Base-by-base conservation (phyloP, 1,284 basidiomycete species). In the Coriolopsis trogii region DNA sequence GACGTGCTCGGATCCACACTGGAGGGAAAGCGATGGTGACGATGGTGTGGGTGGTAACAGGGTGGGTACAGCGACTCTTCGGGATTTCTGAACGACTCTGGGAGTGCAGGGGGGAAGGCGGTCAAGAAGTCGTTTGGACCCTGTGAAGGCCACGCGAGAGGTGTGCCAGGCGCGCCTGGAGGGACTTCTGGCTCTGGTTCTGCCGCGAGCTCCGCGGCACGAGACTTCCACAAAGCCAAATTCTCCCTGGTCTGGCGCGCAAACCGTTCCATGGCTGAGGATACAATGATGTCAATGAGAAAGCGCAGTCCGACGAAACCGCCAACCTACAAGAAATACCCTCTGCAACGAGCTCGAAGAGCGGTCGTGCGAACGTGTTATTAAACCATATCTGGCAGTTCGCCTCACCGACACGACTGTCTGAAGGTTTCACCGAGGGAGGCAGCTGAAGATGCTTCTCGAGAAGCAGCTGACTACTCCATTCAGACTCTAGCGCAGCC, bases 321-420 rank as follows among this genome's bases (percentile, higher is more conserved):
- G 18, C 21, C 15, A 20, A 73, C 79, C 55, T 59, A 91, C 90
- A 83, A 41, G 92, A 90, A 44, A 96, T 76, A 9, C 84, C 87
- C 43, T 76, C 73, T 2, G 85, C 79, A 5, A 88, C 85, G 21
- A 91, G 74, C 59, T 90, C 82, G 54, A 96, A 85, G 16, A 98
- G 75, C 0, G 95, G 95, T 60, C 84, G 82, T 28, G 87, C 89
- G 67, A 93, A 97, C 3, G 80, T 76, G 50, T 80, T 82, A 61
- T 94, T 91, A 69, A 98, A 98, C 60, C 86, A 92, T n/a, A 97
- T 84, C 68, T 98, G 95, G 3, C 86, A 85, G 58, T 84, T 83
- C 16, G 92, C 93, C 70, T 93, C 90, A 21, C 78, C 78, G 0
- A 90, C 70, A 29, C 89, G 86, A 45, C 85, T 82, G 28, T 81